These are phyloP conservation scores for Moringa oleifera DNA, from an alignment of 345 rosid genomes.

Conservation along the genomic window DNA sequence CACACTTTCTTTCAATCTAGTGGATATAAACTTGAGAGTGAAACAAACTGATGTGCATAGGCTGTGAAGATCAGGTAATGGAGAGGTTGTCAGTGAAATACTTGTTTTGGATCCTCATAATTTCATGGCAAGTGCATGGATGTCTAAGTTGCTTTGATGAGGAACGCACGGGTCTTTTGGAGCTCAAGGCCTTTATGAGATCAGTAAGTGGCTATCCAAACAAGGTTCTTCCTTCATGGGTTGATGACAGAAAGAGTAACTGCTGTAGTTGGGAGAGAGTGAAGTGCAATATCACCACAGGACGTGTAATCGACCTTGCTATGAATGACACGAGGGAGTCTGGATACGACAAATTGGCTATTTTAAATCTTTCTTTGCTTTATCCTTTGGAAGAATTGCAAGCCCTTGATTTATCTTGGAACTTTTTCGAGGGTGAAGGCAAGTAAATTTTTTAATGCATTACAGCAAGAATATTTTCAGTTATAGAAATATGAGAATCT, in stretches of 20 bases:
- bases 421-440: conserved; percentile 9
- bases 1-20: no score
- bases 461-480: no score
- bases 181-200: conserved; percentile 12
- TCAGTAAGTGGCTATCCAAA: background rate
- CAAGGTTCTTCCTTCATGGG: conserved; percentile 18
- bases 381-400: conserved; percentile 17
- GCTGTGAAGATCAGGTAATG: no score
- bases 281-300: conserved; percentile 4
- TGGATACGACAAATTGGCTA: conserved; percentile 5
- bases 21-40: no score
- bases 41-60: no score
- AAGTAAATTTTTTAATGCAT: no score
- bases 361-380: conserved; percentile 15
- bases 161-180: conserved; percentile 13
- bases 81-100: no score
- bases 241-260: conserved; percentile 5
- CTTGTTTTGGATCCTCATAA: no score
- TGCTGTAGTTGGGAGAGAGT: conserved; percentile 25
- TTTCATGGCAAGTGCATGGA: conserved; percentile 4
- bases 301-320: conserved; percentile 12
- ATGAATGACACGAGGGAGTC: background rate
- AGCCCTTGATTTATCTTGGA: conserved; percentile 14
- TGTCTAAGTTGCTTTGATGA: conserved; percentile 9
- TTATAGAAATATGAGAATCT: no score